Percentiles rank a stretch among this genome's conserved stretches.
Conservation (phyloP, 192 early-diverging fungal species). For the Coemansia sp. region DNA sequence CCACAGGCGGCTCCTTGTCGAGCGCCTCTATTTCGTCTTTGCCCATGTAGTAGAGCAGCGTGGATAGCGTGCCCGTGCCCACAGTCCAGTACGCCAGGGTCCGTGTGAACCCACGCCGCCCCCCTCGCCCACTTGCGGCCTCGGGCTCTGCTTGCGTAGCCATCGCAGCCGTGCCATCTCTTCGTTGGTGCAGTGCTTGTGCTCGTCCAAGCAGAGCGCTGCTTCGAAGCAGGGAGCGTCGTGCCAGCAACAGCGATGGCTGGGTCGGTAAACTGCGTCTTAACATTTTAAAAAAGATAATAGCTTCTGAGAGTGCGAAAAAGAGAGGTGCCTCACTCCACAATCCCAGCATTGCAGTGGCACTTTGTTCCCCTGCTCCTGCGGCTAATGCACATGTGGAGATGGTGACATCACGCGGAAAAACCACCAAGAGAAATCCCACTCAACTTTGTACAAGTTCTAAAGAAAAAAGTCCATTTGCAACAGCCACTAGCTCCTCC, state of each 20-base stretch:
- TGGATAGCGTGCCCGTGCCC: slow-evolving; percentile 14
- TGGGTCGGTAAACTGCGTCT: neutral
- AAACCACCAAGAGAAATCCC: neutral
- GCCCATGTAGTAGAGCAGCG: slow-evolving; percentile 19
- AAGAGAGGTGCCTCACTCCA: neutral
- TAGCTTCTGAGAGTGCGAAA: neutral
- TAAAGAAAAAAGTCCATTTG: neutral
- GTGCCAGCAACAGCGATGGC: neutral
- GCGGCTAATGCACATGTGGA: neutral
- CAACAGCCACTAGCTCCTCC: neutral
- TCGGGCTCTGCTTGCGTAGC: neutral
- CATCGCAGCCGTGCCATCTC: neutral
- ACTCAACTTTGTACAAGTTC: neutral
- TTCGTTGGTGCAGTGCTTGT: neutral
- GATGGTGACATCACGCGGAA: slow-evolving; percentile 5
- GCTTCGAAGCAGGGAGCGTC: neutral
- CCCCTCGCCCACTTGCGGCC: neutral
- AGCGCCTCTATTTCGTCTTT: slow-evolving; percentile 45
- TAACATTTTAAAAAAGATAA: neutral
- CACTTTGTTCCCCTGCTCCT: neutral
- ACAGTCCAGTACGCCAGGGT: slow-evolving; percentile 22
- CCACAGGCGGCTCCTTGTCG: slow-evolving; percentile 38
- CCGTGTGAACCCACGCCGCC: slow-evolving; percentile 23
- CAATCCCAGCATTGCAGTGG: neutral
- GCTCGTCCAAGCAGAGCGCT: neutral